Base-by-base conservation (phyloP, 345 rosid species). In the Capsella bursapastoris region DNA sequence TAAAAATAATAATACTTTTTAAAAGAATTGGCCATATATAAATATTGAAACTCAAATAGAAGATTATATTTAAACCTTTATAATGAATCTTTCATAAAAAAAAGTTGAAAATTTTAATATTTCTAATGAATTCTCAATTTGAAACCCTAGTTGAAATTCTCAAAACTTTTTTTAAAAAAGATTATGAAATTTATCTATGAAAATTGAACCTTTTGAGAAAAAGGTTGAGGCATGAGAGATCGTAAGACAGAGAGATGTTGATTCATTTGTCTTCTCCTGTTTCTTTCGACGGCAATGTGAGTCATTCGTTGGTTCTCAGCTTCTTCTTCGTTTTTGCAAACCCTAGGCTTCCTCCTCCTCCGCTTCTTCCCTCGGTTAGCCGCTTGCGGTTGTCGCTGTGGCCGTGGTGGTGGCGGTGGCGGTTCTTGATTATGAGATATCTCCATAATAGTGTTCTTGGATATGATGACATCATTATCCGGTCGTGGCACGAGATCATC, bases 221-320 rank as follows among this genome's bases (percentile, higher is more conserved):
- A 89, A 60, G 92, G 84, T 55, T 82, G 86, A 59, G 98, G 98
- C 98, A 89, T 89, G 84, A 90, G 95, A 50, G 96, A 88, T 72
- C 88, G 77, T 64, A 93, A 76, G 73, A 83, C 89, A 60, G 93
- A 81, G 18, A 93, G 88, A 80, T 93, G 90, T 61, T 88, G 90
- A 80, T 89, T 90, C 93, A 90, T 90, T 79, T 82, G 96, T 86
- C 86, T 93, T 59, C 98, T 83, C 13, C 98, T 75, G 47, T 93
- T 93, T 80, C 98, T 86, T 77, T 90, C 98, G 5, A 90, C 92
- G 14, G 96, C 82, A 84, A 93, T 93, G 86, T 93, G 98, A 61
- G 91, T 87, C 92, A 90, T 90, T 83, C 98, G 80, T 72, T 89
- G 91, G 8, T 84, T 85, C 83, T 93, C 96, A 7, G 98, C 92